Percentiles rank a stretch among this genome's conserved stretches.
These are phyloP conservation scores for Macrolepiota fuliginosa DNA, from an alignment of 768 basidiomycete species.

Conservation along the genomic window DNA sequence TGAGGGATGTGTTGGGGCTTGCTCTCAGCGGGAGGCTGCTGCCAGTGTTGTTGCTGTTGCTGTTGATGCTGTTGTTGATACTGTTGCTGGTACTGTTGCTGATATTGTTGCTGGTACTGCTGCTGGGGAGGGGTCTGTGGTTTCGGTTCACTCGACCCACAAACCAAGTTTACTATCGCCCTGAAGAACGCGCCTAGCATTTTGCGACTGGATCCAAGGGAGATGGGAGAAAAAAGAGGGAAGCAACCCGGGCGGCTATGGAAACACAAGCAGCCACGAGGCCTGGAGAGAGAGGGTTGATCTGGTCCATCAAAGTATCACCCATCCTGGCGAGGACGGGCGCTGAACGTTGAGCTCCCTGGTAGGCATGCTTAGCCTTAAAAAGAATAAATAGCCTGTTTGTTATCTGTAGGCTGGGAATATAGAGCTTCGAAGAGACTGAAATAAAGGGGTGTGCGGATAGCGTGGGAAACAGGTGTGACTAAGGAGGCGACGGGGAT, in stretches of 20 bases:
- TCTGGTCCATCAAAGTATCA: background rate
- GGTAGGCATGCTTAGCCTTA: too few species aligned
- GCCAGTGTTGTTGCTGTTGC: conserved; percentile 14
- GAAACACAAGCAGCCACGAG: background rate
- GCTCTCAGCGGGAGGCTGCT: background rate
- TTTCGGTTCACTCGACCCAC: conserved; percentile 17
- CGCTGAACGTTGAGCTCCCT: too few species aligned
- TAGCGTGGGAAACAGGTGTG: background rate
- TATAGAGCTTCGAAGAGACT: background rate
- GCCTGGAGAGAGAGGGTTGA: background rate
- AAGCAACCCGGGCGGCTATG: background rate
- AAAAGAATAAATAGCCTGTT: too few species aligned
- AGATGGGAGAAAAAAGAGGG: background rate
- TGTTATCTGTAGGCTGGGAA: too few species aligned
- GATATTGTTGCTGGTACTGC: conserved; percentile 14
- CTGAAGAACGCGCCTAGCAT: conserved; percentile 23
- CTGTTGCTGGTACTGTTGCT: conserved; percentile 17
- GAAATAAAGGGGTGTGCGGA: background rate
- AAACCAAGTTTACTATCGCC: conserved; percentile 27
- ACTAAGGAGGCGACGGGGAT: background rate
- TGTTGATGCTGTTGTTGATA: conserved; percentile 12
- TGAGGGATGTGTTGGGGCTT: conserved; percentile 1
- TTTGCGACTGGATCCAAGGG: background rate
- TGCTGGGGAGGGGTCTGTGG: conserved; percentile 17
- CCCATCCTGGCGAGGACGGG: background rate